These are phyloP conservation scores for Nigrospora osmanthi DNA, from an alignment of 2,329 filamentous ascomycete genomes.

Conservation along the genomic window DNA sequence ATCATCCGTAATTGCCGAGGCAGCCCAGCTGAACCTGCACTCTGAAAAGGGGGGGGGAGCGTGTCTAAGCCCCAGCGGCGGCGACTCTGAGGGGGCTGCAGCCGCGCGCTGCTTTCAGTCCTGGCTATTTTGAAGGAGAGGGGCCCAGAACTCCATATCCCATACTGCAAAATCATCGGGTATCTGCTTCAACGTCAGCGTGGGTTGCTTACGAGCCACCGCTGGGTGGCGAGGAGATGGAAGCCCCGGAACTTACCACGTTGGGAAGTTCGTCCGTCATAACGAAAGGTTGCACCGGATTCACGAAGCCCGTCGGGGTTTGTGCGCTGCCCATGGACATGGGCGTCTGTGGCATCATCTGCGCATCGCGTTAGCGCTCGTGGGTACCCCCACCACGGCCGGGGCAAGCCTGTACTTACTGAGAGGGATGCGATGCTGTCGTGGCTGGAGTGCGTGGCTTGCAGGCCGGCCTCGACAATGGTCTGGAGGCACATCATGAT, in stretches of 20 bases:
- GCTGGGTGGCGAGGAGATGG: not conserved
- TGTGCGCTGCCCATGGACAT: constrained; percentile 12
- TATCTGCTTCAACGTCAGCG: constrained; percentile 6
- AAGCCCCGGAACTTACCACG: constrained; percentile 10
- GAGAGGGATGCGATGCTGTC: constrained; percentile 25
- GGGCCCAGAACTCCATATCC: constrained; percentile 23
- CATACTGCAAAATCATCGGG: constrained; percentile 19
- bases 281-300: constrained; percentile 14
- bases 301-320: constrained; percentile 10
- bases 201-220: no score
- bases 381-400: not conserved
- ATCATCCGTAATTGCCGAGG: no score
- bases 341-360: constrained; percentile 1
- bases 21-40: no score
- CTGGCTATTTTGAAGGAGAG: constrained; percentile 8
- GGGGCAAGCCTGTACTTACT: constrained; percentile 9
- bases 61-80: no score
- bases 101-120: no score
- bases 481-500: constrained; percentile 31
- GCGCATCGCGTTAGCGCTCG: no score
- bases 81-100: no score
- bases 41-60: no score
- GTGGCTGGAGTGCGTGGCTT: constrained; percentile 32
- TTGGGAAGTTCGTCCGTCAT: constrained; percentile 14
- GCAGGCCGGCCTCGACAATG: constrained; percentile 36